Conservation (phyloP, 352 stramenopile genomes). For the Globisporangium paddicum region DNA sequence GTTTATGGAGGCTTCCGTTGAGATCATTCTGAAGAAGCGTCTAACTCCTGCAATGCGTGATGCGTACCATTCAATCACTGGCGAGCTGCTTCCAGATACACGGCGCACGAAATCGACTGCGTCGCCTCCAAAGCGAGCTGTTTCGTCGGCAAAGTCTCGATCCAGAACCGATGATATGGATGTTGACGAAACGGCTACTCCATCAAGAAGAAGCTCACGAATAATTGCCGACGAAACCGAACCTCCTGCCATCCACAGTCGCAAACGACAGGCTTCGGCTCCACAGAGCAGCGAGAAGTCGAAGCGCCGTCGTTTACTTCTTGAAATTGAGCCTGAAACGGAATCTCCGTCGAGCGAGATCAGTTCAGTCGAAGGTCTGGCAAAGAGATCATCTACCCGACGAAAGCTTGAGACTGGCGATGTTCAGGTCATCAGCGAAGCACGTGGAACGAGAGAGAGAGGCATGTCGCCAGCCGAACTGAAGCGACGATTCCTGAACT, state of each 20-base stretch:
- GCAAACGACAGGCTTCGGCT: constrained; percentile 4
- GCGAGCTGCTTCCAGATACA: constrained; percentile 45
- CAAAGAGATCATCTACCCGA: not conserved
- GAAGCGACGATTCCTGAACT: constrained; percentile 13
- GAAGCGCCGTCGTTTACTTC: constrained; percentile 18
- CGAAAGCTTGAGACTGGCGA: constrained; percentile 1
- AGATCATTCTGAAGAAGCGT: constrained; percentile 75
- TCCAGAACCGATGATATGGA: constrained; percentile 4
- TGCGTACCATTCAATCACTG: constrained; percentile 55
- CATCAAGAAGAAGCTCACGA: constrained; percentile 9
- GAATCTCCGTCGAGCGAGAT: constrained; percentile 12
- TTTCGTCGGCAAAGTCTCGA: not conserved
- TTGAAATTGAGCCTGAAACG: constrained; percentile 6
- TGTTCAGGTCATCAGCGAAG: not conserved
- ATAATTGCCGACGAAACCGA: not conserved
- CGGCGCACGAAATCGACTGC: constrained; percentile 22
- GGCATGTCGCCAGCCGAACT: constrained; percentile 4
- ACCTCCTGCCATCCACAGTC: not conserved
- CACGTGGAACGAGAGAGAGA: constrained; percentile 1
- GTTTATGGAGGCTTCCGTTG: constrained; percentile 61
- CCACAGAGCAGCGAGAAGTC: not conserved
- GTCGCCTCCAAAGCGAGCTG: constrained; percentile 12
- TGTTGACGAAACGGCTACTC: constrained; percentile 11
- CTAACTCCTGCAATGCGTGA: constrained; percentile 67
- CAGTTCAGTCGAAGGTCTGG: not conserved